These are phyloP conservation scores for Aspergillus flavus DNA, from an alignment of 2,329 filamentous ascomycete species.

Conservation along the genomic window DNA sequence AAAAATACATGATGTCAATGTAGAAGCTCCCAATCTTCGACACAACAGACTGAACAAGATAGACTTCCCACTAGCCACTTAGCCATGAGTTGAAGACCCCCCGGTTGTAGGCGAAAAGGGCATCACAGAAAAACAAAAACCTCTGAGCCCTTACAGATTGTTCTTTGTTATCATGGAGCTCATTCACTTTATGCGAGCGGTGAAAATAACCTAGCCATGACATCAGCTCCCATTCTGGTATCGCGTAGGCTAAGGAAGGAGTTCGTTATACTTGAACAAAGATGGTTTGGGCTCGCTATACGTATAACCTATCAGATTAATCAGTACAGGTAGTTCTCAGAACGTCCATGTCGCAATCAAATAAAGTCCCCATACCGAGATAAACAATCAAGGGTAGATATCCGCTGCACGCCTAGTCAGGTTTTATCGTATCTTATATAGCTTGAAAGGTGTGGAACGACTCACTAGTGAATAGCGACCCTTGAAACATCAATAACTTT, in stretches of 20 bases:
- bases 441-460: constrained; percentile 11
- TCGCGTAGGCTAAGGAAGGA: constrained; percentile 9
- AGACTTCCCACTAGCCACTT: not conserved
- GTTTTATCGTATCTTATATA: constrained; percentile 20
- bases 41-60: constrained; percentile 7
- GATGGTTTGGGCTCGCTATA: constrained; percentile 89
- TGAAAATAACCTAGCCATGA: constrained; percentile 41
- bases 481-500: constrained; percentile 94
- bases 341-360: constrained; percentile 4
- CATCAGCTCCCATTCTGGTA: constrained; percentile 11
- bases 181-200: constrained; percentile 41
- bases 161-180: constrained; percentile 8
- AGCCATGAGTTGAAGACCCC: not conserved
- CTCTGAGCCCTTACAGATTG: not conserved
- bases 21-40: constrained; percentile 13
- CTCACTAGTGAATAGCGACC: constrained; percentile 94
- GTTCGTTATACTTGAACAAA: constrained; percentile 64
- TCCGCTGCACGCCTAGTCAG: constrained; percentile 60
- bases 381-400: constrained; percentile 97
- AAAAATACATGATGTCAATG: constrained; percentile 31
- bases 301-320: constrained; percentile 71
- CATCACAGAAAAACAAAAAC: not conserved
- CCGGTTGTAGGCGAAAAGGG: not conserved
- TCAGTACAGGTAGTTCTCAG: constrained; percentile 22
- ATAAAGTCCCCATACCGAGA: constrained; percentile 66